These are phyloP conservation scores for Blumeria hordei DNA, from an alignment of 2,329 filamentous ascomycete genomes.

Conservation along the genomic window DNA sequence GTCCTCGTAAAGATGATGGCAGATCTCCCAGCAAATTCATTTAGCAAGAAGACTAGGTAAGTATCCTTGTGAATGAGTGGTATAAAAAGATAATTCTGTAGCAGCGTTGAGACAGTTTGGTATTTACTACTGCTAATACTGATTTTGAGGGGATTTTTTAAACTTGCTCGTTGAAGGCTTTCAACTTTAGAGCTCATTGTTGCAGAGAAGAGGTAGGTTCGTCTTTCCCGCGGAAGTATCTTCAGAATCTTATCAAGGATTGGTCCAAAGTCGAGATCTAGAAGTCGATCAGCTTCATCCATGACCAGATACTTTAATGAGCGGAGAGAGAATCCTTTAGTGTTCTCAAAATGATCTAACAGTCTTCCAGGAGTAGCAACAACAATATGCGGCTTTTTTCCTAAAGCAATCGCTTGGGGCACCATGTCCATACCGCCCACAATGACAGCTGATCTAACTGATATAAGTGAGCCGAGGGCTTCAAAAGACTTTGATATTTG, in stretches of 20 bases:
- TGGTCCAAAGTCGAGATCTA: slow-evolving; percentile 86
- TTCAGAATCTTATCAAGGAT: slow-evolving; percentile 84
- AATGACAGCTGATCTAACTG: slow-evolving; percentile 64
- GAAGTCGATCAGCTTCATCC: slow-evolving; percentile 77
- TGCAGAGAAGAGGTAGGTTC: slow-evolving; percentile 79
- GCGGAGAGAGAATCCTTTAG: slow-evolving; percentile 75
- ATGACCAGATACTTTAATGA: slow-evolving; percentile 74
- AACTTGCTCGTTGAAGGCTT: slow-evolving; percentile 66
- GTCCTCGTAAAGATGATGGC: slow-evolving; percentile 83
- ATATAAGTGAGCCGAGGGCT: slow-evolving; percentile 65
- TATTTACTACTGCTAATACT: slow-evolving; percentile 65
- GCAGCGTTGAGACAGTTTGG: slow-evolving; percentile 71
- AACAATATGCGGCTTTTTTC: slow-evolving; percentile 87
- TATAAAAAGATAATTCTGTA: slow-evolving; percentile 71
- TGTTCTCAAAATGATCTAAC: slow-evolving; percentile 85
- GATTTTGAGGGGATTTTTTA: slow-evolving; percentile 64
- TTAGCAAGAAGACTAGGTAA: slow-evolving; percentile 66
- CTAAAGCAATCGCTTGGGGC: slow-evolving; percentile 66
- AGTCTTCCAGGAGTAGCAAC: slow-evolving; percentile 80
- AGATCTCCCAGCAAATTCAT: slow-evolving; percentile 67
- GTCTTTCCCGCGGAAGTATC: slow-evolving; percentile 52
- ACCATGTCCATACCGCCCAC: slow-evolving; percentile 96
- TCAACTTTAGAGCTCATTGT: slow-evolving; percentile 91
- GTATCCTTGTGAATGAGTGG: slow-evolving; percentile 74
- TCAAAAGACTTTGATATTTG: slow-evolving; percentile 82